Percentiles rank a stretch among this genome's conserved stretches.
These are phyloP conservation scores for Tolypocladium ophioglossoides DNA, from an alignment of 2,329 filamentous ascomycete genomes.

Conservation along the genomic window DNA sequence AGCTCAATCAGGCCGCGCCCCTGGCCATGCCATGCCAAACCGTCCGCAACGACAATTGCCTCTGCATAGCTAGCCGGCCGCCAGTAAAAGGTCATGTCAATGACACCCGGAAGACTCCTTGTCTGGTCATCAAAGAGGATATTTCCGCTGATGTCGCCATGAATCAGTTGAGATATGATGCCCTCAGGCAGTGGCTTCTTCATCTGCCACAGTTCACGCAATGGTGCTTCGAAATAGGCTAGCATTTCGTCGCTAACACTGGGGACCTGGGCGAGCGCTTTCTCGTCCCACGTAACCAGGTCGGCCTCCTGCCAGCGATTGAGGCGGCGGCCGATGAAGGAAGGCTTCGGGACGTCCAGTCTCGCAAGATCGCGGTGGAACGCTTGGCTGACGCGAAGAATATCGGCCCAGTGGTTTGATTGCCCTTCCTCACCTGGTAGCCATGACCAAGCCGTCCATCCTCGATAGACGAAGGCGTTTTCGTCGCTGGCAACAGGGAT, in stretches of 20 bases:
- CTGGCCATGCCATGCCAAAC: slow-evolving; percentile 2
- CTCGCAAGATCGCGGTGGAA: slow-evolving; percentile 2
- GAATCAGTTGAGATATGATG: not conserved
- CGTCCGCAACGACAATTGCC: slow-evolving; percentile 7
- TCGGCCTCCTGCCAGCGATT: slow-evolving; percentile 5
- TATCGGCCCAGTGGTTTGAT: not conserved
- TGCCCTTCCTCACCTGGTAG: too few species aligned
- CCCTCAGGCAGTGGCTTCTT: not conserved
- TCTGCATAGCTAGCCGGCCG: slow-evolving; percentile 2
- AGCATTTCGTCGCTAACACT: not conserved
- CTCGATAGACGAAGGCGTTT: not conserved
- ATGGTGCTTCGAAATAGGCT: not conserved
- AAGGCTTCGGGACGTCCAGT: not conserved
- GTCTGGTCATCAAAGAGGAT: slow-evolving; percentile 2
- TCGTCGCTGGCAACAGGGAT: slow-evolving; percentile 31
- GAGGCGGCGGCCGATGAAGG: not conserved
- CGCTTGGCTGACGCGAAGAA: not conserved
- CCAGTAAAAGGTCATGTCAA: slow-evolving; percentile 7
- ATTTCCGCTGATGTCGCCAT: slow-evolving; percentile 5
- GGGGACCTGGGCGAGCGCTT: not conserved
- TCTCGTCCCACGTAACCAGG: slow-evolving; percentile 3
- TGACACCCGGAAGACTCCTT: slow-evolving; percentile 1
- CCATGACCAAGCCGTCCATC: slow-evolving; percentile 1
- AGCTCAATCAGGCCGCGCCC: slow-evolving; percentile 1
- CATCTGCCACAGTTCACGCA: not conserved